These are phyloP conservation scores for Lactifluus pinguis DNA, from an alignment of 768 basidiomycete genomes.

Conservation along the genomic window DNA sequence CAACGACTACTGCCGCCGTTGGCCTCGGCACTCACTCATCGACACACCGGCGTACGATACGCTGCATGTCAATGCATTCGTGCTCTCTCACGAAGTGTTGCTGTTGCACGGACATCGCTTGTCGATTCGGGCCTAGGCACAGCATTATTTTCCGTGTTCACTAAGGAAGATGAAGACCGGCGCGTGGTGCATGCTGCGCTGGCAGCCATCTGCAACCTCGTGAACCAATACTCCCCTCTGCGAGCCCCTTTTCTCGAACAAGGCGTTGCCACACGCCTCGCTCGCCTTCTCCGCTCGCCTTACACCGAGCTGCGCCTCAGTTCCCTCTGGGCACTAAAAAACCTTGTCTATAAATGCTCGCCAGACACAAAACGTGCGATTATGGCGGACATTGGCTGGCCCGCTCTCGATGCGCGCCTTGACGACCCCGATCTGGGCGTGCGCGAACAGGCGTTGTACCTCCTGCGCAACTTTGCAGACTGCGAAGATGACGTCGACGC, in stretches of 20 bases:
- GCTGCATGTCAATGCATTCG: constrained; percentile 83
- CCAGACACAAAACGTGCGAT: constrained; percentile 54
- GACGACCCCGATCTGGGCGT: constrained; percentile 43
- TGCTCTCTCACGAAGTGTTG: constrained; percentile 69
- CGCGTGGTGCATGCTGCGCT: constrained; percentile 65
- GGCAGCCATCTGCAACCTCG: constrained; percentile 74
- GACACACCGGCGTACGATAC: constrained; percentile 67
- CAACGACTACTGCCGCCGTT: constrained; percentile 48
- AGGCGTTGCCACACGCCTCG: constrained; percentile 57
- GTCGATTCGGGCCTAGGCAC: constrained; percentile 75
- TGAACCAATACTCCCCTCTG: constrained; percentile 80
- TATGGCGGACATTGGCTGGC: constrained; percentile 65
- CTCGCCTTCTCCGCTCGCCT: constrained; percentile 42
- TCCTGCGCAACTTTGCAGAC: constrained; percentile 60
- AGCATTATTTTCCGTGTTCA: constrained; percentile 53
- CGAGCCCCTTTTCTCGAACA: constrained; percentile 61
- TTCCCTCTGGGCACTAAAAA: constrained; percentile 83
- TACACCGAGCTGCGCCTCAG: constrained; percentile 56
- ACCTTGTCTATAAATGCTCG: constrained; percentile 58
- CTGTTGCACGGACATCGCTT: constrained; percentile 74
- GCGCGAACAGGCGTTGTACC: constrained; percentile 63
- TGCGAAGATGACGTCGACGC: constrained; percentile 55
- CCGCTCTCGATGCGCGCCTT: constrained; percentile 49
- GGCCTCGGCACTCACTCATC: constrained; percentile 46
- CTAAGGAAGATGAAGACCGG: constrained; percentile 50